Conservation (phyloP, 129 eudicot species). For the Mikania micrantha region DNA sequence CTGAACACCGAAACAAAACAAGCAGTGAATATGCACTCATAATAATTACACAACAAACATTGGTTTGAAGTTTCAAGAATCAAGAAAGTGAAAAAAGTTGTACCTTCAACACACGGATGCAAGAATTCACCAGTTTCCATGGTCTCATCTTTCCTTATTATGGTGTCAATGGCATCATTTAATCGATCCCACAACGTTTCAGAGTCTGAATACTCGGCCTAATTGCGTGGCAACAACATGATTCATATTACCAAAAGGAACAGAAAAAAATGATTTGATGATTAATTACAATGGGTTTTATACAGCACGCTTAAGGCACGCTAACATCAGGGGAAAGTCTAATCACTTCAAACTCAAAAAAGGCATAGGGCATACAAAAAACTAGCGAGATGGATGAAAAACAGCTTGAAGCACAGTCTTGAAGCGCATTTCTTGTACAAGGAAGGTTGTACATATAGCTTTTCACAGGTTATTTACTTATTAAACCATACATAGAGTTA, state of each 20-base stretch:
- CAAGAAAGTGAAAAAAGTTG: conserved; percentile 12
- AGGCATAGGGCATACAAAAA: too few relatives aligned
- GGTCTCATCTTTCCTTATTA: conserved; percentile 79
- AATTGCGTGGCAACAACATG: neutral
- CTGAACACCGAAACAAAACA: conserved; percentile 38
- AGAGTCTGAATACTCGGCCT: conserved; percentile 71
- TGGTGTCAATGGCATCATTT: conserved; percentile 81
- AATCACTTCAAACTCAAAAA: too few relatives aligned
- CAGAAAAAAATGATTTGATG: too few relatives aligned
- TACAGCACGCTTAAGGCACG: too few relatives aligned
- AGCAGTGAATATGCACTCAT: neutral
- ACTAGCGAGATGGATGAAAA: too few relatives aligned
- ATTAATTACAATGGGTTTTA: too few relatives aligned
- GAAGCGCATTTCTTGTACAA: too few relatives aligned
- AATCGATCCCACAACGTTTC: conserved; percentile 85
- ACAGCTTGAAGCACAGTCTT: too few relatives aligned
- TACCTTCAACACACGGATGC: conserved; percentile 98
- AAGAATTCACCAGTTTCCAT: conserved; percentile 70
- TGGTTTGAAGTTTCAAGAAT: neutral
- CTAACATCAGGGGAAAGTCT: too few relatives aligned
- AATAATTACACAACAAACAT: neutral
- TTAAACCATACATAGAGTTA: too few relatives aligned
- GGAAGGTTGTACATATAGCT: too few relatives aligned
- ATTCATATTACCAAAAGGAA: neutral
- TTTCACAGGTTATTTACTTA: too few relatives aligned